These are phyloP conservation scores for Ascochyta pisi DNA, from an alignment of 2,329 filamentous ascomycete species.

Conservation along the genomic window DNA sequence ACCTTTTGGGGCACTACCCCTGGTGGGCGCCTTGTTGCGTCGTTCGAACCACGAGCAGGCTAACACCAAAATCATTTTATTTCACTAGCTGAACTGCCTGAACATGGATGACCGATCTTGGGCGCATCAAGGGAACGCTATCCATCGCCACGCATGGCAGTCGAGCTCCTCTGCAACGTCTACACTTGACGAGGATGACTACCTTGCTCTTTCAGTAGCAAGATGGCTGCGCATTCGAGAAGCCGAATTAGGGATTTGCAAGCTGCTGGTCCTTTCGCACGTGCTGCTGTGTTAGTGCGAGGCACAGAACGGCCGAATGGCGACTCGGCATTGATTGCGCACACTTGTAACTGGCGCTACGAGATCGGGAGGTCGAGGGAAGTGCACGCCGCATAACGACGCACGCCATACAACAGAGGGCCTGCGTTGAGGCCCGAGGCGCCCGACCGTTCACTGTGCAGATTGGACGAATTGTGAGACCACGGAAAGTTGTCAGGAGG, in stretches of 20 bases:
- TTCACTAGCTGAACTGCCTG: background rate
- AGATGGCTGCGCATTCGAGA: background rate
- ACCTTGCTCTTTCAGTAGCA: background rate
- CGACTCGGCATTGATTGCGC: background rate
- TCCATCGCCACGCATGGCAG: background rate
- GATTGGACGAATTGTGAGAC: background rate
- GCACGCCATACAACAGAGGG: slow-evolving; percentile 7
- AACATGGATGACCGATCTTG: background rate
- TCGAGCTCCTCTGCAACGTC: too few species aligned
- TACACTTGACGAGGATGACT: background rate
- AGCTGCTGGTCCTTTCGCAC: slow-evolving; percentile 1
- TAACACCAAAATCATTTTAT: background rate
- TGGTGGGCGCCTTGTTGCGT: slow-evolving; percentile 14
- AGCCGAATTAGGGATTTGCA: background rate
- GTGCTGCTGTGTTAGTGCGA: slow-evolving; percentile 7
- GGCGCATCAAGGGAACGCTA: background rate
- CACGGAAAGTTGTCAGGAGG: background rate
- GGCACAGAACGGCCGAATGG: slow-evolving; percentile 1
- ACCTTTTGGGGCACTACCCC: slow-evolving; percentile 25
- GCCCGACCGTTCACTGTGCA: background rate
- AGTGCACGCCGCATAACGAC: background rate
- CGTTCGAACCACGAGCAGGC: background rate
- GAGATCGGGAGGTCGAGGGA: background rate
- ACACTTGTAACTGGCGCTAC: slow-evolving; percentile 1
- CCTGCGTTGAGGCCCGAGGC: slow-evolving; percentile 12